phyloP scores from a whole-genome alignment of 2,329 filamentous ascomycete species.

The Ophiobolus disseminans region DNA sequence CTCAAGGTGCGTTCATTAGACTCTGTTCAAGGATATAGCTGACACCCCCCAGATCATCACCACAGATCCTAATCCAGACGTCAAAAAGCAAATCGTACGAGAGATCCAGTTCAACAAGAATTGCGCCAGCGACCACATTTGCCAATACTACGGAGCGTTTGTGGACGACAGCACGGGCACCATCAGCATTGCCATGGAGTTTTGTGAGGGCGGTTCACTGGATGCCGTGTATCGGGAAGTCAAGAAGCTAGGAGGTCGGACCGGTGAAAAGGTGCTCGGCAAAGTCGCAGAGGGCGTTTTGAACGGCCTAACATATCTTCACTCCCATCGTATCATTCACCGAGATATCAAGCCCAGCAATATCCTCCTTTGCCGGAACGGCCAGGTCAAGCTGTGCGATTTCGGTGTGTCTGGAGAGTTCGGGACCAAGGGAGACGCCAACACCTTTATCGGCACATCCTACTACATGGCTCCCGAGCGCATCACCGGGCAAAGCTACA shows the following conservation, averaged over 20 bases:
- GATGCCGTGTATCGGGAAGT: conserved; percentile 98
- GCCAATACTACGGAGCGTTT: conserved; percentile 96
- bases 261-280: conserved; percentile 94
- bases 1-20: conserved; percentile 72
- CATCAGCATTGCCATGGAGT: conserved; percentile 99
- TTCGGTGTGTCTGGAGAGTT: conserved; percentile 98
- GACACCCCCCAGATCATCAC: conserved; percentile 75
- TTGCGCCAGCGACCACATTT: conserved; percentile 94
- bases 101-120: conserved; percentile 98
- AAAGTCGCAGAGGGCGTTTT: conserved; percentile 96
- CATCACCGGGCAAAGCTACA: conserved; percentile 97
- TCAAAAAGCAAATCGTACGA: conserved; percentile 97
- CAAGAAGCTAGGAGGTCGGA: conserved; percentile 90
- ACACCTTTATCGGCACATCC: conserved; percentile 97
- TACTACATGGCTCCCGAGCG: conserved; percentile 99
- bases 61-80: conserved; percentile 94
- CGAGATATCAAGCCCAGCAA: conserved; percentile 99
- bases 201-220: conserved; percentile 93
- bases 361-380: conserved; percentile 84
- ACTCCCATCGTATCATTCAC: conserved; percentile 96
- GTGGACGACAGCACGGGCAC: conserved; percentile 95
- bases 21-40: conserved; percentile 8
- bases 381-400: conserved; percentile 96
- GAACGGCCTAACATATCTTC: conserved; percentile 91
- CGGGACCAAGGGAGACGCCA: conserved; percentile 96